A percentile compares a stretch with the other conserved stretches of the same genome.
Conservation (phyloP, 257 asterid species). For the Euphrasia confusa region DNA sequence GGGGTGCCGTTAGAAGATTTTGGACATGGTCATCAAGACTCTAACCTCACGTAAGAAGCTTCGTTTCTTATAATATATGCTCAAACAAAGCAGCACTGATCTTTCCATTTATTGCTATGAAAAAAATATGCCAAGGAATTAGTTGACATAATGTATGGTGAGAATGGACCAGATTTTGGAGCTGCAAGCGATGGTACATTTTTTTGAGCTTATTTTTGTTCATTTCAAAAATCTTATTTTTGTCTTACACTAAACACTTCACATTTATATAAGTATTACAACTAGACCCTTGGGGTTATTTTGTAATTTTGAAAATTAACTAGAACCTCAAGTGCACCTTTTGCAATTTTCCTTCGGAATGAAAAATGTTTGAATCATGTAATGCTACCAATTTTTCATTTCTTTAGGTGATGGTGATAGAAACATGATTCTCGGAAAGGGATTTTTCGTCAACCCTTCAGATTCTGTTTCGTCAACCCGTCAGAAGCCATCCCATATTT, state of each 20-base stretch:
- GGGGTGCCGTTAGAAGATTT: constrained; percentile 96
- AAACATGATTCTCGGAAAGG: constrained; percentile 93
- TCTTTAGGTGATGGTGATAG: constrained; percentile 93
- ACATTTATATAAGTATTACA: no score
- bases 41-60: constrained; percentile 83
- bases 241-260: no score
- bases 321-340: background rate
- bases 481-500: constrained; percentile 83
- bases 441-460: constrained; percentile 92
- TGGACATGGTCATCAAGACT: constrained; percentile 99
- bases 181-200: constrained; percentile 97
- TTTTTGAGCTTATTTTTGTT: constrained; percentile 17
- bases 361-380: background rate
- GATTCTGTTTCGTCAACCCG: constrained; percentile 99
- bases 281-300: no score
- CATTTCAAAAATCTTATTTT: no score
- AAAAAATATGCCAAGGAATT: constrained; percentile 87
- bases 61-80: background rate
- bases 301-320: no score
- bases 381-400: background rate
- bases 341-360: background rate
- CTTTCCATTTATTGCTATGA: constrained; percentile 27
- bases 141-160: constrained; percentile 72
- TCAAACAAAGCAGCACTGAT: constrained; percentile 13
- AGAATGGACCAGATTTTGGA: constrained; percentile 89